phyloP scores from a whole-genome alignment of 768 basidiomycete genomes.

The Kwoniella sp. region DNA sequence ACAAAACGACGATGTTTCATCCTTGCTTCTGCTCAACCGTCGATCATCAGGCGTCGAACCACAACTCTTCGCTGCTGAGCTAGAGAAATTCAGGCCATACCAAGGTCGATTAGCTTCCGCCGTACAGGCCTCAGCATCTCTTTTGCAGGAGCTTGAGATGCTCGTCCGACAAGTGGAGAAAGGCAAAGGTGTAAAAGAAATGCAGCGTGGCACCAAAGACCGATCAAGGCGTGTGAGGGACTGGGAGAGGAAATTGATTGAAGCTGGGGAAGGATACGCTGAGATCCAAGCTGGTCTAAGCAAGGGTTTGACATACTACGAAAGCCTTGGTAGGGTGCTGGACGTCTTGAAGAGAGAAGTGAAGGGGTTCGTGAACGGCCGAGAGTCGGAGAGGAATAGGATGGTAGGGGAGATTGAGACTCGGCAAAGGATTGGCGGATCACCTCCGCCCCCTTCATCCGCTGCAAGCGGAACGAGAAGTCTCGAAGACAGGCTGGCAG shows the following conservation, averaged over 20 bases:
- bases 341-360: conserved; percentile 64
- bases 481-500: conserved; percentile 36
- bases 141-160: conserved; percentile 72
- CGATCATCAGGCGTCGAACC: conserved; percentile 81
- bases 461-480: conserved; percentile 39
- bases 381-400: conserved; percentile 71
- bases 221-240: conserved; percentile 78
- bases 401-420: conserved; percentile 71
- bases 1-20: conserved; percentile 94
- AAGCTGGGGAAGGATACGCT: conserved; percentile 80
- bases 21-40: conserved; percentile 85
- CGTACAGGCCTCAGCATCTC: conserved; percentile 71
- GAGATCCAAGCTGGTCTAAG: conserved; percentile 83
- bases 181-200: conserved; percentile 71
- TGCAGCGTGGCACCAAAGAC: conserved; percentile 78
- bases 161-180: conserved; percentile 75
- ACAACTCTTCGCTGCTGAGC: conserved; percentile 83
- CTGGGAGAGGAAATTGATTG: conserved; percentile 67
- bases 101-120: conserved; percentile 79
- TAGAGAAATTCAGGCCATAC: conserved; percentile 93
- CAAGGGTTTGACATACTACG: conserved; percentile 87
- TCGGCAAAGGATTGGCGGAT: conserved; percentile 64
- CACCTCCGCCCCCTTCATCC: conserved; percentile 51
- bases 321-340: conserved; percentile 70
- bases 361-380: conserved; percentile 65